phyloP scores from a whole-genome alignment of 106 monocot genomes.

The Agapanthus africanus region DNA sequence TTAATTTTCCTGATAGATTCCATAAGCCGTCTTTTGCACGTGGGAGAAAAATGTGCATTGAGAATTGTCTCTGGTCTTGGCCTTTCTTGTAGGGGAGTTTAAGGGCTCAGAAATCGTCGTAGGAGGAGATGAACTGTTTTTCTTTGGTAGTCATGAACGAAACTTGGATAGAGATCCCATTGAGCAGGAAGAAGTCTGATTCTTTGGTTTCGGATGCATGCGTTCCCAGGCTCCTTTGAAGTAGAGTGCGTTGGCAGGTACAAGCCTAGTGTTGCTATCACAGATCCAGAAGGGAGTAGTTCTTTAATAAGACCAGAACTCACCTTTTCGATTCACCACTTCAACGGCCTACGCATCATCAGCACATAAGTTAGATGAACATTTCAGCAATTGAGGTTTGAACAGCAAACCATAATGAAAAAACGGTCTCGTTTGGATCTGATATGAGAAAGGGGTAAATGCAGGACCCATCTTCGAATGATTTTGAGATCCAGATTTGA shows the following conservation, averaged over 20 bases:
- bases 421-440: too few species aligned
- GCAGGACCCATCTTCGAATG: too few species aligned
- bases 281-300: constrained; percentile 58
- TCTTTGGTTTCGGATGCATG: constrained; percentile 40
- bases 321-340: constrained; percentile 46
- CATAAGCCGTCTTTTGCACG: constrained; percentile 43
- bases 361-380: background rate
- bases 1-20: constrained; percentile 44
- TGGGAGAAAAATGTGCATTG: constrained; percentile 80
- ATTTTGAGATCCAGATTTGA: too few species aligned
- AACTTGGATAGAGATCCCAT: constrained; percentile 37
- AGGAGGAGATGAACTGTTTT: constrained; percentile 37
- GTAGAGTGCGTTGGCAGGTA: constrained; percentile 76
- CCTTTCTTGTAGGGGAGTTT: constrained; percentile 63
- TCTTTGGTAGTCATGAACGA: constrained; percentile 45
- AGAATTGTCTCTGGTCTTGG: constrained; percentile 46
- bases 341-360: constrained; percentile 30
- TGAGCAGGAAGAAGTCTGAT: constrained; percentile 31
- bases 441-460: too few species aligned
- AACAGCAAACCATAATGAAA: too few species aligned
- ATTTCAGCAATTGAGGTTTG: background rate
- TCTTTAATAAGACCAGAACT: constrained; percentile 62
- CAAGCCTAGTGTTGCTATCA: constrained; percentile 38
- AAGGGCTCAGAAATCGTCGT: constrained; percentile 60
- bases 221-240: constrained; percentile 76